These are phyloP conservation scores for Drosera spatulata DNA, from an alignment of 179 eudicot species.

Conservation along the genomic window DNA sequence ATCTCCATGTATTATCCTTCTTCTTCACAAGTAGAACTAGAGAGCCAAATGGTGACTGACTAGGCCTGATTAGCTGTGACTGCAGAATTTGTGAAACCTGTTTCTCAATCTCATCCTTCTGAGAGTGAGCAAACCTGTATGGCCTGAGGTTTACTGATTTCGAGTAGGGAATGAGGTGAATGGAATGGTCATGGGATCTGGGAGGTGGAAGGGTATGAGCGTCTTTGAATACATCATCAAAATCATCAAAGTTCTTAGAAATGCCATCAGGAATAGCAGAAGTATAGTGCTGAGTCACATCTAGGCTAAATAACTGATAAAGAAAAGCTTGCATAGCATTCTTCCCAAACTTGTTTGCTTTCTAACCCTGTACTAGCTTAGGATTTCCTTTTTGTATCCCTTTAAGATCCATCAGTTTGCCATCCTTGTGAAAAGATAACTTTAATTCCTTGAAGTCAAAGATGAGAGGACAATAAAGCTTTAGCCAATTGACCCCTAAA, in stretches of 20 bases:
- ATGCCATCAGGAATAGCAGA: neutral
- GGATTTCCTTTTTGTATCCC: no score
- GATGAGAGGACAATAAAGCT: no score
- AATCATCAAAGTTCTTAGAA: no score
- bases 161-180: neutral
- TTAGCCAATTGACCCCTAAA: no score
- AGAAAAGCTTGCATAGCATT: no score
- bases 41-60: neutral
- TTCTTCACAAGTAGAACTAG: neutral
- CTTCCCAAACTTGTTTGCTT: no score
- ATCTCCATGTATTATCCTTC: conserved; percentile 1
- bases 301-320: no score
- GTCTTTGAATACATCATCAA: neutral
- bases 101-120: neutral
- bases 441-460: no score
- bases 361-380: no score
- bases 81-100: neutral
- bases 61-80: neutral
- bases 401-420: no score
- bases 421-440: no score
- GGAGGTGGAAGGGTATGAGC: neutral
- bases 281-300: no score
- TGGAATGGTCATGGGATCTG: neutral
- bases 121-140: neutral
- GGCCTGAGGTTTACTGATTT: neutral